phyloP scores from a whole-genome alignment of 768 basidiomycete species.

The Roridomyces roridus region DNA sequence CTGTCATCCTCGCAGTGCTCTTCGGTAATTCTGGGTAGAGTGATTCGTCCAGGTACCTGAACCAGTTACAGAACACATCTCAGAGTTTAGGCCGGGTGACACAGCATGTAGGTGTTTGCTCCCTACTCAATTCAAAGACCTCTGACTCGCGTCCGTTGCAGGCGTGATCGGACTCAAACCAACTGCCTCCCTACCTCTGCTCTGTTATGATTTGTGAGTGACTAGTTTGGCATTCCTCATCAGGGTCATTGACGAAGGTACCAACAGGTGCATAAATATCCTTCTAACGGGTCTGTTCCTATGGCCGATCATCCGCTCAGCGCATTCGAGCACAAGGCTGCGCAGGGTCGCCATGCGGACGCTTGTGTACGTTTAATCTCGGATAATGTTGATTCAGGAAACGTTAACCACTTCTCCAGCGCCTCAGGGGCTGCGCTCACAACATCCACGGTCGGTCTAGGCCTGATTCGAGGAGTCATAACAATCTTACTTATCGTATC shows the following conservation, averaged over 20 bases:
- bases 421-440: conserved; percentile 53
- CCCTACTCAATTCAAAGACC: background rate
- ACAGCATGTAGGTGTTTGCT: conserved; percentile 37
- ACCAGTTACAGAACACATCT: conserved; percentile 37
- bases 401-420: conserved; percentile 29
- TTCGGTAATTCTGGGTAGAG: conserved; percentile 31
- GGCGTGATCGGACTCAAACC: conserved; percentile 51
- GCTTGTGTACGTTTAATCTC: conserved; percentile 39
- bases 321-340: conserved; percentile 39
- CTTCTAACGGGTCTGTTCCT: conserved; percentile 51
- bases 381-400: background rate
- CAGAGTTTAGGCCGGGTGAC: conserved; percentile 39
- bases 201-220: conserved; percentile 55
- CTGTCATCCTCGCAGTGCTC: conserved; percentile 45
- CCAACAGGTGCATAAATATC: conserved; percentile 38
- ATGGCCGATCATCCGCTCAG: conserved; percentile 48
- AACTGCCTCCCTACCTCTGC: conserved; percentile 48
- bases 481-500: background rate
- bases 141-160: background rate
- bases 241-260: background rate
- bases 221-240: background rate
- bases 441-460: conserved; percentile 47
- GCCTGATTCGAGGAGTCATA: background rate
- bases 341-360: conserved; percentile 48
- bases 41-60: background rate